Base-by-base conservation (phyloP, 2,329 filamentous ascomycete species). In the Endoconidiophora polonica region DNA sequence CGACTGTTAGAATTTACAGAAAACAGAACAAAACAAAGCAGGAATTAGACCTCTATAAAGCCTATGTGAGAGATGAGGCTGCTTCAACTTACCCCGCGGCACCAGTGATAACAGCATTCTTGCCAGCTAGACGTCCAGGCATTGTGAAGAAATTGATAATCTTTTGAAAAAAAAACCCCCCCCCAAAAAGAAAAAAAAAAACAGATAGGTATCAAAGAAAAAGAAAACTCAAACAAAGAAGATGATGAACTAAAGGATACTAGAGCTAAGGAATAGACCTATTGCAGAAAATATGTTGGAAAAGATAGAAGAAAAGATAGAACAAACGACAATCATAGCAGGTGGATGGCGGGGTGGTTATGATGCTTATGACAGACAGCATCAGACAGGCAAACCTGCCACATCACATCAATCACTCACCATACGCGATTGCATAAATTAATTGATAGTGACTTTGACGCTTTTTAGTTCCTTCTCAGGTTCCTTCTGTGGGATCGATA, bases 41-140 rank as follows among this genome's bases (percentile, higher is more conserved):
- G 20, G 42, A 42, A 16, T 14, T 12, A 42, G 33, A 37, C 9
- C 16, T 37, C 10, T n/a, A 48, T 12, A 44, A 5, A 5, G 5
- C 5, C n/a, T 18, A n/a, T 20, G n/a, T n/a, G 18, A 12, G 20
- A 7, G 26, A 20, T 38, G 38, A 45, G 39, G 16, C 38, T 39
- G 24, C 7, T 33, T 12, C 9, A n/a, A 68, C 79, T 66, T 74
- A 93, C 86, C 86, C 85, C 59, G 80, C 86, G 57, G 83, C 86
- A 61, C 86, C 86, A 49, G 86, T 94, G 66, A 94, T 75, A 62
- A 94, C 63, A 62, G 74, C 72, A 61, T 77, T 78, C 65, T 78
- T 78, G 63, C 74, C 74, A 38, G 69, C 66, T 22, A 78, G 66
- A 59, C 74, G 73, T 57, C 73, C 73, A 22, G 47, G 39, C 52